Percentiles rank a stretch among this genome's conserved stretches.
These are phyloP conservation scores for Calonectria hongkongensis DNA, from an alignment of 2,329 filamentous ascomycete species.

Conservation along the genomic window DNA sequence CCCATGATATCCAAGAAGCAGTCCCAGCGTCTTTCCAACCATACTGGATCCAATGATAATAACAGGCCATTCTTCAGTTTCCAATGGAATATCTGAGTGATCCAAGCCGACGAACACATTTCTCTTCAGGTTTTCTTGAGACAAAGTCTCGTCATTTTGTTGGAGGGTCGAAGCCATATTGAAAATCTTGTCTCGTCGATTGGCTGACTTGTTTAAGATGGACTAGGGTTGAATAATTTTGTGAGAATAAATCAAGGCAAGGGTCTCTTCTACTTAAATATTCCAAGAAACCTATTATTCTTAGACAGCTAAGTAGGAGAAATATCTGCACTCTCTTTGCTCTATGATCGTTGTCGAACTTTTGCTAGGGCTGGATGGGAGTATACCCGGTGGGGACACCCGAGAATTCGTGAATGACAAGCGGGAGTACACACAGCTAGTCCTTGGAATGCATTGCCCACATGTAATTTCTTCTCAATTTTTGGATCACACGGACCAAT, in stretches of 20 bases:
- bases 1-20: conserved; percentile 23
- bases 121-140: conserved; percentile 1
- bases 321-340: too few relatives aligned
- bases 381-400: conserved; percentile 8
- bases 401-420: background rate
- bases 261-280: background rate
- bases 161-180: background rate
- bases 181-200: background rate
- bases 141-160: conserved; percentile 23
- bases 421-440: background rate
- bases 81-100: background rate
- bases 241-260: too few relatives aligned
- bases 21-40: conserved; percentile 22
- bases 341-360: background rate
- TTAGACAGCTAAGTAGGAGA: background rate
- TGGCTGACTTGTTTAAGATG: background rate
- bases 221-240: background rate
- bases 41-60: conserved; percentile 28
- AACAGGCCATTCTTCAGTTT: conserved; percentile 21
- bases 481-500: too few relatives aligned
- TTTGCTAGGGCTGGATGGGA: background rate
- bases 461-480: background rate
- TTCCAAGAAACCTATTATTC: background rate
- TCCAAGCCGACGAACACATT: background rate
- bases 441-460: background rate